Percentiles rank a stretch among this genome's conserved stretches.
phyloP scores from a whole-genome alignment of 176 grass and related monocot genomes.

The Oryza nivara region DNA sequence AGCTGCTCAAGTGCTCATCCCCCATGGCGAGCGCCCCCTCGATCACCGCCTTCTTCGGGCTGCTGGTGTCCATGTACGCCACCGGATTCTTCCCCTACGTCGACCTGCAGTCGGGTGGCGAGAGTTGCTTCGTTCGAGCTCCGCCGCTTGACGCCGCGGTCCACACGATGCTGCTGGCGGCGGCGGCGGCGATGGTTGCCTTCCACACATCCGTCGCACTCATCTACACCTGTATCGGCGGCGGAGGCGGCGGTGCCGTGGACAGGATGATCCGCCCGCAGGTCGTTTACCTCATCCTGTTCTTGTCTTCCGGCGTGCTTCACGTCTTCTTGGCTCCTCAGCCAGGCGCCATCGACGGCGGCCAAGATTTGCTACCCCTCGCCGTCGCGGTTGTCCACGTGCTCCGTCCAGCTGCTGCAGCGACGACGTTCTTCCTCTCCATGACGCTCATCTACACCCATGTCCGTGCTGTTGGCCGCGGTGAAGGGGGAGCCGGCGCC shows the following conservation, averaged over 20 bases:
- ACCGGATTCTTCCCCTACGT: neutral
- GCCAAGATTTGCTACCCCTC: neutral
- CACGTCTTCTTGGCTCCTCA: neutral
- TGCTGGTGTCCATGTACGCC: neutral
- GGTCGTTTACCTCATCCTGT: neutral
- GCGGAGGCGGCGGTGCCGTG: neutral
- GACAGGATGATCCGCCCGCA: neutral
- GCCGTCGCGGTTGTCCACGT: too few relatives aligned
- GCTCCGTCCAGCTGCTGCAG: neutral
- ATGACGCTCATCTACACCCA: neutral
- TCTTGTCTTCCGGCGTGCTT: neutral
- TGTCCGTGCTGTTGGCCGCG: neutral
- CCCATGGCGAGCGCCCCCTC: neutral
- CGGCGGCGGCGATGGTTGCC: neutral
- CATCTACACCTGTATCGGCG: neutral
- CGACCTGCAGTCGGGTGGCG: neutral
- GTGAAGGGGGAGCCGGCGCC: neutral
- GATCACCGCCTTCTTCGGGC: neutral
- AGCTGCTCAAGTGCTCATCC: neutral
- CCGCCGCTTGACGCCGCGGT: neutral
- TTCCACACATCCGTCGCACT: neutral
- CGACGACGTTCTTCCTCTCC: constrained; percentile 1
- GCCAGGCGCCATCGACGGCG: neutral
- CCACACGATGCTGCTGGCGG: neutral
- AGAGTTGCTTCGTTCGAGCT: neutral